Base-by-base conservation (phyloP, 176 grass and related monocot species). In the Cymbopogon citratus region DNA sequence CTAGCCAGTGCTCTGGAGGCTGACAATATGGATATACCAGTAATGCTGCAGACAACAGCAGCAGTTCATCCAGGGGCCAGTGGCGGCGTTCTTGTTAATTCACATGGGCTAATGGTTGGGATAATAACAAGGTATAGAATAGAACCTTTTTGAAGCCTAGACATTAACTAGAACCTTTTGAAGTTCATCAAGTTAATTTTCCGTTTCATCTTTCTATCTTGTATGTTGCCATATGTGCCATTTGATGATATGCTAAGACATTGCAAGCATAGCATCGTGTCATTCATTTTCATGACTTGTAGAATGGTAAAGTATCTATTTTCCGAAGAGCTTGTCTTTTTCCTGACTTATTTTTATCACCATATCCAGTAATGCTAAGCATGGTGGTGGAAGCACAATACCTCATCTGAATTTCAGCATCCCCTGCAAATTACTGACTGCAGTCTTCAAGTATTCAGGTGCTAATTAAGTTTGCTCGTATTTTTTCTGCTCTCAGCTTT, bases 41-140 rank as follows among this genome's bases (percentile, higher is more conserved):
- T 93, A 43, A 98, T 98, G 92, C 62, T 98, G 76, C 95, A 98
- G 90, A 98, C 95, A 84, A 98, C 92, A 69, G 92, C 90, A 19
- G 92, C 88, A 76, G 92, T 98, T 87, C 88, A 98, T 92, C 90
- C 92, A 82, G 95, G 95, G 59, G 84, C 92, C 14, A 98, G 95
- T 82, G 95, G 95, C 0, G 95, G 95, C 57, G 86, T 87, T 74
- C 84, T 98, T 79, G 44, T 98, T 29, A 84, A 94, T 92, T 86
- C 88, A 61, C 80, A 87, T 72, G 95, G 95, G 41, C 84, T 9
- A 89, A 92, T 98, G 90, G 74, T 98, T 86, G 95, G 88, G 9
- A 65, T 98, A 33, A 75, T 98, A 85, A 98, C 95, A 91, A 98
- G 95, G 90, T 98, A 84, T 51, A 61, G 36, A 75, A 34, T 34